A percentile compares a stretch with the other conserved stretches of the same genome.
phyloP scores from a whole-genome alignment of 2,329 filamentous ascomycete species.

The Neospermospora avenae region DNA sequence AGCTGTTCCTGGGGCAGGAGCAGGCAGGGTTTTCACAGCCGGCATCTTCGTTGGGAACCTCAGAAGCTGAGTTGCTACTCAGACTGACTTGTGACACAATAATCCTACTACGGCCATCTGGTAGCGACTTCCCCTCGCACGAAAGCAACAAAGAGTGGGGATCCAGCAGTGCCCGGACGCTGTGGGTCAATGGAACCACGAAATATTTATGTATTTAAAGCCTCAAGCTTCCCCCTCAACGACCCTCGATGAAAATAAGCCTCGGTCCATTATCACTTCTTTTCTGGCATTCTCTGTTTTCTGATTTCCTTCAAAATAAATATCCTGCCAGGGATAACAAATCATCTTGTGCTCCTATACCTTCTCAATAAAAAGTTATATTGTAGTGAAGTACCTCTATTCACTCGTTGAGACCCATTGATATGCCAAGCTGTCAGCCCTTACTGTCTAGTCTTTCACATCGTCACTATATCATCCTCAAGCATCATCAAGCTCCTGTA shows the following conservation, averaged over 20 bases:
- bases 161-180: neutral
- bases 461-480: no score
- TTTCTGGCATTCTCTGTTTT: neutral
- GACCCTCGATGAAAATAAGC: neutral
- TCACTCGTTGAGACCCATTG: conserved; percentile 23
- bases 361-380: conserved; percentile 23
- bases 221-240: neutral
- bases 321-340: conserved; percentile 20
- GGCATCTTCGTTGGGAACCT: no score
- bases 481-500: conserved; percentile 11
- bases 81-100: conserved; percentile 12
- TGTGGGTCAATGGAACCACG: neutral
- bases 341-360: conserved; percentile 11
- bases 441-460: conserved; percentile 8
- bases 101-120: conserved; percentile 10
- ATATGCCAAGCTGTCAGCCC: conserved; percentile 20
- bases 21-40: neutral
- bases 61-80: neutral
- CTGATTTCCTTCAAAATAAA: neutral
- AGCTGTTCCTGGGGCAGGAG: neutral
- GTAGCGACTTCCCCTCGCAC: neutral
- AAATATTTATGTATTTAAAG: conserved; percentile 4
- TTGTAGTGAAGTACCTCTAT: conserved; percentile 26
- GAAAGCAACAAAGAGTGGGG: neutral
- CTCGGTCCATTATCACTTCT: neutral